Conservation (phyloP, 75 land plant species). For the Adiantum capillusveneris region DNA sequence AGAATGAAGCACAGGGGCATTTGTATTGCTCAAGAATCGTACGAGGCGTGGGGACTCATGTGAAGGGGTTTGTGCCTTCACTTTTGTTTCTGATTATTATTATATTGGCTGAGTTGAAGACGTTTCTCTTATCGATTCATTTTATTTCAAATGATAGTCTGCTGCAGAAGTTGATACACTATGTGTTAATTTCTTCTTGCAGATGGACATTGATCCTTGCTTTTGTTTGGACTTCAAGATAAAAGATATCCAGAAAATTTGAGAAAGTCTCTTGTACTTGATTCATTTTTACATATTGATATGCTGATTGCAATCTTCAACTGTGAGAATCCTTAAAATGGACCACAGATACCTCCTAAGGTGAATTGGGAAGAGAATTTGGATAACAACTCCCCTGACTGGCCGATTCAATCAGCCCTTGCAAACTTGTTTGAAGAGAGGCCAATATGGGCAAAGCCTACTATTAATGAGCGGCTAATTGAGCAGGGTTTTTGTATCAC, state of each 20-base stretch:
- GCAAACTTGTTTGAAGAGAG: slow-evolving; percentile 72
- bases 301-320: background rate
- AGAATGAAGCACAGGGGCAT: no score
- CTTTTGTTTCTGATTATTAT: no score
- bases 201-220: slow-evolving; percentile 57
- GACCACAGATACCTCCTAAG: slow-evolving; percentile 62
- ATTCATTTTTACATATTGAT: background rate
- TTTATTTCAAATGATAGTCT: no score
- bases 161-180: no score
- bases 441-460: slow-evolving; percentile 80
- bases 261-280: no score
- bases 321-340: background rate
- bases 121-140: no score
- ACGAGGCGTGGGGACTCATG: no score
- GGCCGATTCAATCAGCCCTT: slow-evolving; percentile 49
- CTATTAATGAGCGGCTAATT: slow-evolving; percentile 52
- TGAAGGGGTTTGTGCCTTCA: no score
- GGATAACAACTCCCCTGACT: slow-evolving; percentile 43
- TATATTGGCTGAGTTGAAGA: no score
- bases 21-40: no score
- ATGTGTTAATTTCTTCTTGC: slow-evolving; percentile 13
- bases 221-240: slow-evolving; percentile 61
- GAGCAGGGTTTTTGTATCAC: slow-evolving; percentile 43
- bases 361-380: slow-evolving; percentile 63
- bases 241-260: slow-evolving; percentile 61